Evolutionary conservation across 352 stramenopile genomes (phyloP).

Genomic region (Elongisporangium prolatum): DNA sequence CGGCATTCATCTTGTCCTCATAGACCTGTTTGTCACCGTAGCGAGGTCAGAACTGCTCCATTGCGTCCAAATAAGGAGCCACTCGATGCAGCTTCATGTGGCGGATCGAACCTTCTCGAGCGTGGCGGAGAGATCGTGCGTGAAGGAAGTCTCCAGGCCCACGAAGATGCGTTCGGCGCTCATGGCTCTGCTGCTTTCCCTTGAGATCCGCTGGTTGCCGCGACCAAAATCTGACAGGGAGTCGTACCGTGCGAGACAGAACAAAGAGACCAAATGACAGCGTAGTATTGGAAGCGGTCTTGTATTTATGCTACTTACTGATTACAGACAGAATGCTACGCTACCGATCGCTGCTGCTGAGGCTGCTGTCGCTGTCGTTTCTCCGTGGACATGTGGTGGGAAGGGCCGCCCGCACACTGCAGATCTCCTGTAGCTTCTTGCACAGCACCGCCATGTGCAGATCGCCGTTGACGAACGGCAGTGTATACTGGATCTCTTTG

Average conservation of each 20-base stretch:
- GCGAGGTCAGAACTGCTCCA: neutral
- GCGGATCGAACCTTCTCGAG: constrained; percentile 40
- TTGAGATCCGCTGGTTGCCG: constrained; percentile 1
- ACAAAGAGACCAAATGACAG: neutral
- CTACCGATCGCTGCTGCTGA: neutral
- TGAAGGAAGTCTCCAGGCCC: constrained; percentile 71
- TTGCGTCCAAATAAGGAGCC: neutral
- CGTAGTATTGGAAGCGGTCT: neutral
- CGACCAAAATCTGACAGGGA: neutral
- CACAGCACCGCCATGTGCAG: constrained; percentile 38
- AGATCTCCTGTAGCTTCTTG: neutral
- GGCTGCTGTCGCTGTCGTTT: neutral
- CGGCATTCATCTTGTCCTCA: constrained; percentile 74
- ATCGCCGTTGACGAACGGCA: constrained; percentile 44
- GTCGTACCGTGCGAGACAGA: neutral
- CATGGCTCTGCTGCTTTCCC: constrained; percentile 6
- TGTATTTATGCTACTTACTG: neutral
- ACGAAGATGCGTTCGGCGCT: constrained; percentile 62
- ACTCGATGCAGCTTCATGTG: neutral
- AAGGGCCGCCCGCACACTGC: neutral
- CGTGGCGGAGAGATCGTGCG: constrained; percentile 54
- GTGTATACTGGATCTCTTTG: constrained; percentile 26
- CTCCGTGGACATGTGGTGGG: neutral
- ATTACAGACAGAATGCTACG: neutral
- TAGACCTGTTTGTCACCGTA: constrained; percentile 32